These are phyloP conservation scores for Tolypocladium nubicola DNA, from an alignment of 2,329 filamentous ascomycete species.

Conservation along the genomic window DNA sequence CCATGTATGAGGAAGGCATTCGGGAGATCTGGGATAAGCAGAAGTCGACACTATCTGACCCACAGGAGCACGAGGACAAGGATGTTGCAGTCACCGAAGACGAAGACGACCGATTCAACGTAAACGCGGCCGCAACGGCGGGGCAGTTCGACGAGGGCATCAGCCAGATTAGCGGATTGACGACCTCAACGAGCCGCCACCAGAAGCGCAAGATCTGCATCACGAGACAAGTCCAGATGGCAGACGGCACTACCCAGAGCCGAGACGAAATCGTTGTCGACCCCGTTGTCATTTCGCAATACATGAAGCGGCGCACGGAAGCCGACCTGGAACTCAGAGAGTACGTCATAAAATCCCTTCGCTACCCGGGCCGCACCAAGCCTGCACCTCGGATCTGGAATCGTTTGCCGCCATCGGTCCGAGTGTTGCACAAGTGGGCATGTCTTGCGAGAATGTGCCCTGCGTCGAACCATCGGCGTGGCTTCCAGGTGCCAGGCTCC, in stretches of 20 bases:
- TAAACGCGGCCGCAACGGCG: slow-evolving; percentile 59
- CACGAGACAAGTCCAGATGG: slow-evolving; percentile 44
- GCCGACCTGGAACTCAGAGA: slow-evolving; percentile 63
- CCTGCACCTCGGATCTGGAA: slow-evolving; percentile 7
- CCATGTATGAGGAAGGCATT: slow-evolving; percentile 85
- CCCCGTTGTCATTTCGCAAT: slow-evolving; percentile 78
- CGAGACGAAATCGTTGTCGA: slow-evolving; percentile 65
- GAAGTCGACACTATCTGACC: slow-evolving; percentile 64
- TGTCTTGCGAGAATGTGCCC: slow-evolving; percentile 6
- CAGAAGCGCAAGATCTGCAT: slow-evolving; percentile 63
- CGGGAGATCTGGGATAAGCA: slow-evolving; percentile 88
- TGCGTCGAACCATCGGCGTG: slow-evolving; percentile 8
- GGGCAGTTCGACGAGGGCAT: slow-evolving; percentile 64
- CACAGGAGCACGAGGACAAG: slow-evolving; percentile 54
- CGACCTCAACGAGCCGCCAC: slow-evolving; percentile 53
- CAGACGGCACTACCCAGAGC: slow-evolving; percentile 43
- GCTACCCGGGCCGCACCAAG: background rate
- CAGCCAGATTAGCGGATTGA: slow-evolving; percentile 66
- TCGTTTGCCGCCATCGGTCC: slow-evolving; percentile 7
- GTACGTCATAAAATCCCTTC: slow-evolving; percentile 34
- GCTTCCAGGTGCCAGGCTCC: slow-evolving; percentile 16
- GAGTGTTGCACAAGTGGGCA: slow-evolving; percentile 10
- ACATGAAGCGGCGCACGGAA: slow-evolving; percentile 66
- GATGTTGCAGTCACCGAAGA: slow-evolving; percentile 48
- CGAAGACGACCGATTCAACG: slow-evolving; percentile 60